Evolutionary conservation across 805 yeast genomes (phyloP).

Genomic region (Cyberlindnera suaveolens): DNA sequence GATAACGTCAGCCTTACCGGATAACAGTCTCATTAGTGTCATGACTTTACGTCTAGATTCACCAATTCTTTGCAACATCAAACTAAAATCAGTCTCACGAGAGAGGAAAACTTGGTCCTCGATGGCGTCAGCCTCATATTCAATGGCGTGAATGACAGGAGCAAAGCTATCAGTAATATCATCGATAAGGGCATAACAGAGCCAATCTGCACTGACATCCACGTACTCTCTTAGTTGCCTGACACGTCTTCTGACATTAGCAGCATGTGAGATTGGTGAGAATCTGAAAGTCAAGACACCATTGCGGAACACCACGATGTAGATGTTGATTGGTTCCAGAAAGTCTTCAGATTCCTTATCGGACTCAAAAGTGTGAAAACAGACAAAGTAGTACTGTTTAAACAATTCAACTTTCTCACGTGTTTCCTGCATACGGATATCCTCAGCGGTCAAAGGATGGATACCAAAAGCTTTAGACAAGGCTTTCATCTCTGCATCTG

Average conservation of each 20-base stretch:
- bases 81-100: conserved; percentile 64
- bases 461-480: conserved; percentile 91
- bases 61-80: conserved; percentile 78
- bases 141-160: conserved; percentile 71
- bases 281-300: conserved; percentile 93
- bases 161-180: conserved; percentile 83
- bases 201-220: conserved; percentile 74
- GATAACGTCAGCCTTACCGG: conserved; percentile 94
- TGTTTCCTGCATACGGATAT: conserved; percentile 91
- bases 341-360: conserved; percentile 80
- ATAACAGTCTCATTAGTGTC: conserved; percentile 82
- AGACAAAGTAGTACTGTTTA: conserved; percentile 84
- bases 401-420: conserved; percentile 96
- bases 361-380: conserved; percentile 93
- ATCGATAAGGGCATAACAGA: conserved; percentile 77
- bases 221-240: conserved; percentile 74
- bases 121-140: conserved; percentile 75
- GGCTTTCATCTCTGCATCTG: conserved; percentile 90
- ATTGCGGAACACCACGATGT: conserved; percentile 81
- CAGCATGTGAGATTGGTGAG: conserved; percentile 92
- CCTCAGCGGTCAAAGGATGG: conserved; percentile 97
- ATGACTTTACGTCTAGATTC: conserved; percentile 86
- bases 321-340: conserved; percentile 72
- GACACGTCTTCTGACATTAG: conserved; percentile 77
- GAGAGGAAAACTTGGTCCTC: conserved; percentile 79